A percentile compares a stretch with the other conserved stretches of the same genome.
phyloP scores from a whole-genome alignment of 1,284 basidiomycete genomes.

The Pseudozyma sp. region DNA sequence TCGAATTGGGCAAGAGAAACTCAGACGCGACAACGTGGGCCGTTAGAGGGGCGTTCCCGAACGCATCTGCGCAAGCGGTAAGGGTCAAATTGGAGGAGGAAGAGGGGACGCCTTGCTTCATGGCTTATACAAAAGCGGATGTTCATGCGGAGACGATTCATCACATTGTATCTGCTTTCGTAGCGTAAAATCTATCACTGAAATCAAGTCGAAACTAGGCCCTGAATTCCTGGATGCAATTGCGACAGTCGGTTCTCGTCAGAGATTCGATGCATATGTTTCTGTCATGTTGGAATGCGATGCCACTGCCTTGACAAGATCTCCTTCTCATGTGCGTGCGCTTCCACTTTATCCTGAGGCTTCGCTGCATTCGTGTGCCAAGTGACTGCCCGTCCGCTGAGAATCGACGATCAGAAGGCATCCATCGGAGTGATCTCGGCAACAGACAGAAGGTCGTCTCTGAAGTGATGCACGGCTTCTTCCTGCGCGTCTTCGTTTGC shows the following conservation, averaged over 20 bases:
- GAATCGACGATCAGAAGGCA: constrained; percentile 5
- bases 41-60: constrained; percentile 14
- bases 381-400: neutral
- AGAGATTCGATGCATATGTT: neutral
- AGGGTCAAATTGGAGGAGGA: neutral
- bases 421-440: constrained; percentile 15
- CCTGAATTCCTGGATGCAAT: too few relatives aligned
- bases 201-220: too few relatives aligned
- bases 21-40: constrained; percentile 23
- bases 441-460: constrained; percentile 8
- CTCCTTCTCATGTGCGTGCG: neutral
- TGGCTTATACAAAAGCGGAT: constrained; percentile 1
- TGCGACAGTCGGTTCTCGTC: neutral
- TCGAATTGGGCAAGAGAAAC: constrained; percentile 18
- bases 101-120: constrained; percentile 25
- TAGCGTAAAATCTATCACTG: neutral
- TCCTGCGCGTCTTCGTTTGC: neutral
- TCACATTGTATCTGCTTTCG: neutral
- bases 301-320: too few relatives aligned
- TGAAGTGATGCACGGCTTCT: constrained; percentile 7
- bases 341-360: too few relatives aligned
- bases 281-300: too few relatives aligned
- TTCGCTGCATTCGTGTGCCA: too few relatives aligned
- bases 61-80: neutral
- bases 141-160: constrained; percentile 23